Percentiles rank a stretch among this genome's conserved stretches.
These are phyloP conservation scores for Astrothelium subdiscretum DNA, from an alignment of 495 filamentous ascomycete genomes.

Conservation along the genomic window DNA sequence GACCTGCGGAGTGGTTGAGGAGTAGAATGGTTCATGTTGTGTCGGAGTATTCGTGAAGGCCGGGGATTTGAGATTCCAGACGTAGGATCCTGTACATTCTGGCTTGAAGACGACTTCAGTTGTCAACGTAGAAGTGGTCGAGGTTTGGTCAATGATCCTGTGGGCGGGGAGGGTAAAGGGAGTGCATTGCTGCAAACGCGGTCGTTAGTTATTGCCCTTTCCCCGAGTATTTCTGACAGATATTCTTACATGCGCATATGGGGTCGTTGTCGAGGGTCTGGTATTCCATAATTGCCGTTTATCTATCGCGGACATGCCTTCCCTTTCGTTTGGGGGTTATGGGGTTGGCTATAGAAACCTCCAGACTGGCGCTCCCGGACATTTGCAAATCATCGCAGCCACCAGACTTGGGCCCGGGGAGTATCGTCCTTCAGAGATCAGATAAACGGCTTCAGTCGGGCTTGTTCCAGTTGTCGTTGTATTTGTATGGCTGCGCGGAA, in stretches of 20 bases:
- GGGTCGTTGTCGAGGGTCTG: neutral
- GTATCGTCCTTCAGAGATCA: neutral
- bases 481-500: neutral
- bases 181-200: conserved; percentile 23
- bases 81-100: conserved; percentile 22
- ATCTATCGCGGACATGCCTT: neutral
- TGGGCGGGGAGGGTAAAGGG: conserved; percentile 29
- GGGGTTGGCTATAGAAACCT: neutral
- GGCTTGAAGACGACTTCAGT: conserved; percentile 29
- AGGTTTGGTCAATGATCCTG: conserved; percentile 24
- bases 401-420: neutral
- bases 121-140: conserved; percentile 26
- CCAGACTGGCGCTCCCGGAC: neutral
- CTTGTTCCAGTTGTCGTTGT: neutral
- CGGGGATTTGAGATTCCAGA: conserved; percentile 16
- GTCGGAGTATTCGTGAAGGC: conserved; percentile 31
- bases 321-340: neutral
- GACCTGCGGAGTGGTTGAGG: conserved; percentile 77
- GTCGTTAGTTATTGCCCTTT: conserved; percentile 3
- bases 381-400: neutral
- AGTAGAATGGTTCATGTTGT: conserved; percentile 76
- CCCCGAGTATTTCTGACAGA: neutral
- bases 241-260: neutral
- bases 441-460: neutral
- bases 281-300: conserved; percentile 1